Percentiles rank a stretch among this genome's conserved stretches.
Conservation (phyloP, 2,329 filamentous ascomycete genomes). For the Cercospora citrullina region DNA sequence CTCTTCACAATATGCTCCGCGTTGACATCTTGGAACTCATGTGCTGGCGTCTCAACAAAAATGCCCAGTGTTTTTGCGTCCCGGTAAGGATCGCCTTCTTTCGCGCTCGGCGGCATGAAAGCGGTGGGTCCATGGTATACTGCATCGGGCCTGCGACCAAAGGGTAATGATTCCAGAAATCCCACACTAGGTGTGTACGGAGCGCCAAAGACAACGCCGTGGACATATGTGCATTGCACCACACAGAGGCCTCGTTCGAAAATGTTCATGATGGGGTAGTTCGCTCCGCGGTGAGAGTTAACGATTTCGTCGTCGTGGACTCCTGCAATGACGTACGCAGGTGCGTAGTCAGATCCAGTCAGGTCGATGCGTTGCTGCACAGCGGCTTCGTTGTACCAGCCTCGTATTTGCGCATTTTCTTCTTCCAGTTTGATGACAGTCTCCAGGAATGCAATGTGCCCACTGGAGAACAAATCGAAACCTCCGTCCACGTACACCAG, state of each 20-base stretch:
- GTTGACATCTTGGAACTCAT: slow-evolving; percentile 84
- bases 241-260: slow-evolving; percentile 95
- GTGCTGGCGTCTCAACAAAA: slow-evolving; percentile 73
- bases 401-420: slow-evolving; percentile 62
- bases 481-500: slow-evolving; percentile 95
- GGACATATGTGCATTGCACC: slow-evolving; percentile 89
- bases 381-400: slow-evolving; percentile 72
- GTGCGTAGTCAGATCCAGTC: slow-evolving; percentile 70
- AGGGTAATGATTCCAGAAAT: slow-evolving; percentile 75
- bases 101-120: slow-evolving; percentile 65
- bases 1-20: slow-evolving; percentile 87
- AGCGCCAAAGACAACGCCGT: slow-evolving; percentile 84
- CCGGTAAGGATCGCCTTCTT: slow-evolving; percentile 60
- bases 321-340: slow-evolving; percentile 85
- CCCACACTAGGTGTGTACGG: slow-evolving; percentile 80
- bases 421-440: slow-evolving; percentile 74
- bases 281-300: slow-evolving; percentile 94
- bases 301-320: slow-evolving; percentile 94
- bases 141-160: slow-evolving; percentile 59
- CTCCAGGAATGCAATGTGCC: slow-evolving; percentile 92
- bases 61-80: slow-evolving; percentile 80
- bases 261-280: slow-evolving; percentile 99
- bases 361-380: slow-evolving; percentile 63
- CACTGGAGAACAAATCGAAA: slow-evolving; percentile 94
- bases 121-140: slow-evolving; percentile 97